These are phyloP conservation scores for Saccharomyces pastorianus DNA, from an alignment of 1,139 yeast species.

Conservation along the genomic window DNA sequence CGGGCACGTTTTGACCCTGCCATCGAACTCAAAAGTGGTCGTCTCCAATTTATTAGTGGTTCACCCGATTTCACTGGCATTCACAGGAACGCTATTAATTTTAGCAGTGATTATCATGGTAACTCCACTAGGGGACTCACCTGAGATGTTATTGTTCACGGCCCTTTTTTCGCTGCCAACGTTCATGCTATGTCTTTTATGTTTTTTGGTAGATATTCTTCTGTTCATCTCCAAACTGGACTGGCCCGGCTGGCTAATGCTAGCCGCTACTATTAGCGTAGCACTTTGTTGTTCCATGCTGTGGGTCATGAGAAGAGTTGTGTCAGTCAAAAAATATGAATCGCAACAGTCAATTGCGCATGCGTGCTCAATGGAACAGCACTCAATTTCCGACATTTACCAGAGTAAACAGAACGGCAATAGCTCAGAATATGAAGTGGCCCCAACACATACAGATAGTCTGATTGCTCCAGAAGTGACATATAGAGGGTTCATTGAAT, in stretches of 20 bases:
- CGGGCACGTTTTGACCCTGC: slow-evolving; percentile 34
- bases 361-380: slow-evolving; percentile 10
- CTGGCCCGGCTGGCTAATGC: slow-evolving; percentile 66
- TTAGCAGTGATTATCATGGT: slow-evolving; percentile 36
- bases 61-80: slow-evolving; percentile 70
- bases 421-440: not conserved
- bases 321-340: slow-evolving; percentile 38
- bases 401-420: not conserved
- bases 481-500: slow-evolving; percentile 5
- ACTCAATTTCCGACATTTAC: slow-evolving; percentile 9
- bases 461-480: slow-evolving; percentile 7
- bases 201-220: slow-evolving; percentile 47
- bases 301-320: slow-evolving; percentile 41
- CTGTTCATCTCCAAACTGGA: slow-evolving; percentile 51
- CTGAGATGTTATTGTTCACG: slow-evolving; percentile 27
- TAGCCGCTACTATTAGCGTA: slow-evolving; percentile 50
- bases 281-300: slow-evolving; percentile 20
- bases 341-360: slow-evolving; percentile 9
- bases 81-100: slow-evolving; percentile 40
- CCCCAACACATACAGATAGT: not conserved
- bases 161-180: slow-evolving; percentile 36
- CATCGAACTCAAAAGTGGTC: slow-evolving; percentile 54
- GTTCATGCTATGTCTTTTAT: slow-evolving; percentile 43
- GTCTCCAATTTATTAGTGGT: slow-evolving; percentile 67
- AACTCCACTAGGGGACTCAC: slow-evolving; percentile 29